Evolutionary conservation across 805 yeast species (phyloP).

Genomic region (Hanseniaspora singularis): DNA sequence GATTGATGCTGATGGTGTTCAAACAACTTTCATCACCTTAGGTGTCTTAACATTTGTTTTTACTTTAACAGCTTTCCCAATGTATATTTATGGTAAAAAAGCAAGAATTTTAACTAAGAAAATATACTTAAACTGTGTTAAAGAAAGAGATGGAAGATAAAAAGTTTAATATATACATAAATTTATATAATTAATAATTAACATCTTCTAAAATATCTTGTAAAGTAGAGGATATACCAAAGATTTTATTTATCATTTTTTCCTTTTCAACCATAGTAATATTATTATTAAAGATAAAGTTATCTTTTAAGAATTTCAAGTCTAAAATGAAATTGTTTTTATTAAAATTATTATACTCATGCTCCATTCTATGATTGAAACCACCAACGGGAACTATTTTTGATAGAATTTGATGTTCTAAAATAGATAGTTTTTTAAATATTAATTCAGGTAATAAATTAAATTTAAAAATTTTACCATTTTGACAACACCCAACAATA

Average conservation of each 20-base stretch:
- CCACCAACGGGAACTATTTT: conserved; percentile 66
- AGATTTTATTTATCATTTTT: conserved; percentile 6
- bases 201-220: conserved; percentile 11
- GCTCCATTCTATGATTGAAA: conserved; percentile 61
- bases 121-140: conserved; percentile 42
- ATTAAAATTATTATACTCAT: conserved; percentile 27
- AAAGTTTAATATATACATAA: conserved; percentile 2
- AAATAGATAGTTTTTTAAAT: conserved; percentile 68
- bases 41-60: conserved; percentile 48
- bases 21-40: conserved; percentile 47
- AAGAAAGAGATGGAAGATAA: conserved; percentile 34
- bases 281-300: conserved; percentile 8
- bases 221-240: conserved; percentile 10
- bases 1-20: conserved; percentile 46
- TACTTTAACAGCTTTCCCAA: conserved; percentile 46
- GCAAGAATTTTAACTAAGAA: conserved; percentile 48
- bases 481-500: conserved; percentile 54
- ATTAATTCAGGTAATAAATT: conserved; percentile 62
- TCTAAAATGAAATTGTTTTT: conserved; percentile 12
- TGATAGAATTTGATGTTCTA: conserved; percentile 79
- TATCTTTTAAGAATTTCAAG: conserved; percentile 10
- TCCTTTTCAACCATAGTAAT: conserved; percentile 20
- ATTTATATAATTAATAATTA: background rate
- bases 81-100: conserved; percentile 46
- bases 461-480: conserved; percentile 68